Percentiles rank a stretch among this genome's conserved stretches.
Evolutionary conservation across 2,329 filamentous ascomycete species (phyloP).

Genomic region (Graphilbum sp.): DNA sequence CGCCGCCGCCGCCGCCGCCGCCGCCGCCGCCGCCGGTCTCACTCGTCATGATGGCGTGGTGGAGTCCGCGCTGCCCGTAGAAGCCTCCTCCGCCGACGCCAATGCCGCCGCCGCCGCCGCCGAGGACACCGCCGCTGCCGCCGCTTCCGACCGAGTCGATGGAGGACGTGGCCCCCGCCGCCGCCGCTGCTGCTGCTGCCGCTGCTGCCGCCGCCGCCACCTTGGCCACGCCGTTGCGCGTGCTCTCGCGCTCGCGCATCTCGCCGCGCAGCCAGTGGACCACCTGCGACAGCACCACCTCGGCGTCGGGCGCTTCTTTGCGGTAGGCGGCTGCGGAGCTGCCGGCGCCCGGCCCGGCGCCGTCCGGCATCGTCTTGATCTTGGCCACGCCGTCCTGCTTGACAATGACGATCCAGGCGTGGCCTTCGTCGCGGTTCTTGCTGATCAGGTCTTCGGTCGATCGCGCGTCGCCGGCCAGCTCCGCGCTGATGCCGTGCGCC

Average conservation of each 20-base stretch:
- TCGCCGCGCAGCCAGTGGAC: conserved; percentile 68
- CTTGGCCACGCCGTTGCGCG: conserved; percentile 10
- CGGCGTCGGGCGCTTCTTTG: conserved; percentile 59
- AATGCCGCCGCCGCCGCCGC: conserved; percentile 1
- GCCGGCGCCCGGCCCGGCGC: too few species aligned
- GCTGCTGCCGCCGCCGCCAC: conserved; percentile 1
- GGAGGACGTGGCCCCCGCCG: neutral
- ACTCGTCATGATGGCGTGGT: neutral
- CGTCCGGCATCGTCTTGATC: conserved; percentile 61
- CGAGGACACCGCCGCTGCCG: conserved; percentile 10
- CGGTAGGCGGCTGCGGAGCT: conserved; percentile 21
- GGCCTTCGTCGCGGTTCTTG: conserved; percentile 58
- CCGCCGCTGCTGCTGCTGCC: conserved; percentile 10
- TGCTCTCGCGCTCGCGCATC: conserved; percentile 44
- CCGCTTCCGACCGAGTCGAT: too few species aligned
- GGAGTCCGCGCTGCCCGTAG: neutral
- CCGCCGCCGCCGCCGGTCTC: conserved; percentile 10
- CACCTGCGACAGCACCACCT: conserved; percentile 58
- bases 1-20: conserved; percentile 6
- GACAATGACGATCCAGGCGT: conserved; percentile 79
- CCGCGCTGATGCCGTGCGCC: conserved; percentile 70
- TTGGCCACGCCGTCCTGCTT: conserved; percentile 62
- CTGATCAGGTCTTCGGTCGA: conserved; percentile 66
- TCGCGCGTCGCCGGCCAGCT: conserved; percentile 65
- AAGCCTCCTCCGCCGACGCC: conserved; percentile 16